Base-by-base conservation (phyloP, 73 alveolate species). In the Blepharisma stoltei region DNA sequence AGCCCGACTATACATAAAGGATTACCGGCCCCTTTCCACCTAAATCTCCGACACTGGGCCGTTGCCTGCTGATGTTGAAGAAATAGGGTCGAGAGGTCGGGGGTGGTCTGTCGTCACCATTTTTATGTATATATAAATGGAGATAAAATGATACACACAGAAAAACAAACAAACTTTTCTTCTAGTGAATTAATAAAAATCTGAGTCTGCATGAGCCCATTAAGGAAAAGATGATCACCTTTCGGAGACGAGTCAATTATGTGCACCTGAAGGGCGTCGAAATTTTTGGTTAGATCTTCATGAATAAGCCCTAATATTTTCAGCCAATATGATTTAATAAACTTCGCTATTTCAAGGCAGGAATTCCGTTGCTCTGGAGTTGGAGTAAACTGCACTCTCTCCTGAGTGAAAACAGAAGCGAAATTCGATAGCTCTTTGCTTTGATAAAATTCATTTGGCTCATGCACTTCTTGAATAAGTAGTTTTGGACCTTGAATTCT, bases 391-490 rank as follows among this genome's bases (percentile, higher is more conserved):
- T 25, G 14, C 18, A 25, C 14, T 20, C 45, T 9, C 45, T 60
- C 73, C 23, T 11, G 18, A 9, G 14, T 38, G 46, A 18, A 60
- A 25, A 60, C 73, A 14, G 14, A 14, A 25, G 14, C 14, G 2
- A 1, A 9, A 14, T 0, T 38, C 18, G 11, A 18, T 20, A 60
- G 2, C 2, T 60, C 18, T 11, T 38, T 60, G 14, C 73, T 14
- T 8, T 14, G 73, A 8, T 60, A 38, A 60, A 38, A 38, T 2
- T 14, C 73, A 14, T 60, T 38, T 1, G 73, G 73, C 46, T 60
- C 73, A 9, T n/a, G 18, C 18, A 60, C 73, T 60, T 60, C 73
- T 60, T 60, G 73, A 14, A 60, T 38, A 25, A 60, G 46, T 8
- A 14, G 49, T 18, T 25, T 60, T 1, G 37, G 46, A 1, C 73